Evolutionary conservation across 2,329 filamentous ascomycete genomes (phyloP), one percentile per base, ranked within the genome.

Genomic region (Fusarium abutilonis): DNA sequence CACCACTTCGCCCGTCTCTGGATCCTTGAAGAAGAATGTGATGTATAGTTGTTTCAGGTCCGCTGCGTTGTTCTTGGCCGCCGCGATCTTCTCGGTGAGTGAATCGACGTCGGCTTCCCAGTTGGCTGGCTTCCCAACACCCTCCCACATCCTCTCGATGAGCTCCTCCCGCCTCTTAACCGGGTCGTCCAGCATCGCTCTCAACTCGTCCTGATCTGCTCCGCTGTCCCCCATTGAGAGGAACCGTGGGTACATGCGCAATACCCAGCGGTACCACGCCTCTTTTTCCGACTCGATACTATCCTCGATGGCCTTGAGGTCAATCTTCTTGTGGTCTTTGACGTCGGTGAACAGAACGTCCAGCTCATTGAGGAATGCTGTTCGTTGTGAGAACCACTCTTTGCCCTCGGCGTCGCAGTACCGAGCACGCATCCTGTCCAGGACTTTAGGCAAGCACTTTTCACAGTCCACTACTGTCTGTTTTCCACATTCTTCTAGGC

Each of bases 371-470:
- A 85, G 73, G 56, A 86, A 85, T 8, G 74, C 74, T 28, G 75
- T 75, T 29, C 82, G 75, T 41, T 78, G 77, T 3, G 79, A 75
- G 69, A 86, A 85, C 84, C 84, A 86, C 68, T 84, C 81, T 17
- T 66, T 70, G 15, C 72, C 74, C 38, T 69, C 56, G 23, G 70
- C 71, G n/a, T 74, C 73, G 44, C 67, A 70, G 49, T 76, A 79
- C 11, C 76, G 67, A 36, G 64, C 61, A 17, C 75, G 73, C 68
- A 86, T 75, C 31, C 76, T 75, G 31, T 82, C 78, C 38, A 86
- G 67, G 5, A 83, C 71, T 50, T 79, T 76, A 17, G 72, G 71
- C 72, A 81, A 83, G 69, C 83, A 86, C 21, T 76, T 73, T 9
- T 76, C 66, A 66, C 83, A 86, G 40, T 83, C 76, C 8, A 76